phyloP scores from a whole-genome alignment of 1,284 basidiomycete genomes.

The Hymenochaete sp. region DNA sequence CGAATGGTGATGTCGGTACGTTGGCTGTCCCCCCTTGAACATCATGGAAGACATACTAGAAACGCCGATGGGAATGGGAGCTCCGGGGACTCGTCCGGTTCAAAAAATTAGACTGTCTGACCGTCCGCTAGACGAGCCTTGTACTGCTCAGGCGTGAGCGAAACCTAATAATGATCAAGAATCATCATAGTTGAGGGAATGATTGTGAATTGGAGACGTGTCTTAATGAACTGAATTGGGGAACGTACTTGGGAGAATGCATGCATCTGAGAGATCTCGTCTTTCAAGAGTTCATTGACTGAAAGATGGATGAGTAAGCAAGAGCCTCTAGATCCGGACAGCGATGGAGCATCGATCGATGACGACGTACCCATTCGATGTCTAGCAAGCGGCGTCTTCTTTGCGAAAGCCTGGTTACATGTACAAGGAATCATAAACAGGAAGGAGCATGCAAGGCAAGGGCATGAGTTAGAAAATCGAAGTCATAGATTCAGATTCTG shows the following conservation, averaged over 20 bases:
- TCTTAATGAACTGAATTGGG: too few relatives aligned
- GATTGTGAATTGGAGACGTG: neutral
- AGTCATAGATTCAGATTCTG: neutral
- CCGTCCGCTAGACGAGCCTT: slow-evolving; percentile 41
- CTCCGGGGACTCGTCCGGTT: neutral
- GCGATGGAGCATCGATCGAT: too few relatives aligned
- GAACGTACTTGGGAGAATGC: slow-evolving; percentile 73
- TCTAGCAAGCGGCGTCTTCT: slow-evolving; percentile 62
- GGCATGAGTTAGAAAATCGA: neutral
- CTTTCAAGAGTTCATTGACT: slow-evolving; percentile 72
- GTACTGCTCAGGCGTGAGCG: slow-evolving; percentile 65
- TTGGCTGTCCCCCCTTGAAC: neutral
- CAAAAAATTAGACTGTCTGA: too few relatives aligned
- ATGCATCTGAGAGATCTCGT: slow-evolving; percentile 68
- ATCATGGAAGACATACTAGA: neutral
- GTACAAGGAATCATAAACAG: neutral
- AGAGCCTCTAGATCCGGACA: slow-evolving; percentile 5
- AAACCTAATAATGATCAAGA: slow-evolving; percentile 42
- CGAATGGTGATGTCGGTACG: too few relatives aligned
- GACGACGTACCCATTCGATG: slow-evolving; percentile 53
- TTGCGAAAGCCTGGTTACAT: slow-evolving; percentile 52
- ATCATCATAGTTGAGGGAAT: slow-evolving; percentile 2
- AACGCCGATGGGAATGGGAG: neutral
- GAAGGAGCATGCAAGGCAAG: too few relatives aligned
- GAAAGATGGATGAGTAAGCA: neutral